phyloP scores from a whole-genome alignment of 768 basidiomycete genomes.

The Saitozyma sp. region DNA sequence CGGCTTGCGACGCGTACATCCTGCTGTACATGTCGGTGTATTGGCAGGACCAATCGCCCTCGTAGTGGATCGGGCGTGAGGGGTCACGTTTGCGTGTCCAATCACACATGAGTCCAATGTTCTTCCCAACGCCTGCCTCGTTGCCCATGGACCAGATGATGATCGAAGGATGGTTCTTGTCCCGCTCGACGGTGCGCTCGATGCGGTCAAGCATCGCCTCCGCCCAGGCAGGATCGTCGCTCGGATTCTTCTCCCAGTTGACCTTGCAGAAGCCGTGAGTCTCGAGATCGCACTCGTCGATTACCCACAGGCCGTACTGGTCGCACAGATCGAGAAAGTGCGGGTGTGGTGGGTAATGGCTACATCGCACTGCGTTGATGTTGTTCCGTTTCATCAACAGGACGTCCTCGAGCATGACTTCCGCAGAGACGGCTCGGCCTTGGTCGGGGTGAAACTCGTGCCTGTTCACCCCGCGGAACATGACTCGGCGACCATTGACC shows the following conservation, averaged over 20 bases:
- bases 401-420: constrained; percentile 12
- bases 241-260: constrained; percentile 8
- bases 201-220: constrained; percentile 10
- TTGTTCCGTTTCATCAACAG: constrained; percentile 16
- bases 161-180: constrained; percentile 11
- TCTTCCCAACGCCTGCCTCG: constrained; percentile 7
- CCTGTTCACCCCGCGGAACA: constrained; percentile 12
- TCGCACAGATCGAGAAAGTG: constrained; percentile 15
- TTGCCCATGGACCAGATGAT: constrained; percentile 19
- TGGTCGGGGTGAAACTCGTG: constrained; percentile 14
- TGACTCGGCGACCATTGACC: constrained; percentile 11
- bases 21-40: constrained; percentile 8
- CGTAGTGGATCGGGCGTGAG: constrained; percentile 14
- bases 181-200: constrained; percentile 4
- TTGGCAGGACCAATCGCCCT: constrained; percentile 1
- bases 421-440: constrained; percentile 1
- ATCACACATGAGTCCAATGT: constrained; percentile 9
- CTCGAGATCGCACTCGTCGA: constrained; percentile 16
- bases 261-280: constrained; percentile 9
- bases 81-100: constrained; percentile 8
- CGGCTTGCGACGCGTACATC: constrained; percentile 9
- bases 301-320: constrained; percentile 11
- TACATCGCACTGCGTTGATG: constrained; percentile 12
- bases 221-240: background rate
- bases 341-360: constrained; percentile 12